Evolutionary conservation across 805 yeast species (phyloP).

Genomic region (Barnettozyma pratensis): DNA sequence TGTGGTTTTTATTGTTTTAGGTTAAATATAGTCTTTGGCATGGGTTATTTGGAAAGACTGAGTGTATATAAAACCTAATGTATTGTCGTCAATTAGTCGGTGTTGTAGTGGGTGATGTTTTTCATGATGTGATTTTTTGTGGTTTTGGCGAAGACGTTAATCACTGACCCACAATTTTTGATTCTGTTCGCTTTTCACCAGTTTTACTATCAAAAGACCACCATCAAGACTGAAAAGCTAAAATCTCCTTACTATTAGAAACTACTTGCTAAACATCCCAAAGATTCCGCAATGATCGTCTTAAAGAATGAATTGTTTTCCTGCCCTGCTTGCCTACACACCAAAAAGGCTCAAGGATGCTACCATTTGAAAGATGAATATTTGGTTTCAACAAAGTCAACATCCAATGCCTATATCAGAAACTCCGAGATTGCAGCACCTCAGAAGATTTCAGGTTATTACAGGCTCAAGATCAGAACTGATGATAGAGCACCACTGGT

Average conservation of each 20-base stretch:
- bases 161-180: background rate
- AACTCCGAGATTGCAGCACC: background rate
- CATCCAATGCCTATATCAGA: conserved; percentile 3
- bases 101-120: background rate
- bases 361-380: conserved; percentile 1
- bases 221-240: no score
- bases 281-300: conserved; percentile 7
- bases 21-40: conserved; percentile 5
- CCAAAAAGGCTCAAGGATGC: conserved; percentile 6
- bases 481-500: background rate
- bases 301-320: conserved; percentile 8
- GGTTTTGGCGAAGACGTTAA: no score
- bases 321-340: conserved; percentile 5
- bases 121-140: background rate
- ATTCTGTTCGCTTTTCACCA: no score
- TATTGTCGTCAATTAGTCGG: background rate
- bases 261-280: background rate
- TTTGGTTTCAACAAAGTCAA: conserved; percentile 1
- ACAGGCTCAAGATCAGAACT: conserved; percentile 2
- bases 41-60: conserved; percentile 3
- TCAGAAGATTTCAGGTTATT: background rate
- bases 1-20: conserved; percentile 2
- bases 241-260: background rate
- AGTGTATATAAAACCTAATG: background rate
- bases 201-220: no score